Conservation (phyloP, 2,329 filamentous ascomycete species). For the Neocucurbitaria cava region DNA sequence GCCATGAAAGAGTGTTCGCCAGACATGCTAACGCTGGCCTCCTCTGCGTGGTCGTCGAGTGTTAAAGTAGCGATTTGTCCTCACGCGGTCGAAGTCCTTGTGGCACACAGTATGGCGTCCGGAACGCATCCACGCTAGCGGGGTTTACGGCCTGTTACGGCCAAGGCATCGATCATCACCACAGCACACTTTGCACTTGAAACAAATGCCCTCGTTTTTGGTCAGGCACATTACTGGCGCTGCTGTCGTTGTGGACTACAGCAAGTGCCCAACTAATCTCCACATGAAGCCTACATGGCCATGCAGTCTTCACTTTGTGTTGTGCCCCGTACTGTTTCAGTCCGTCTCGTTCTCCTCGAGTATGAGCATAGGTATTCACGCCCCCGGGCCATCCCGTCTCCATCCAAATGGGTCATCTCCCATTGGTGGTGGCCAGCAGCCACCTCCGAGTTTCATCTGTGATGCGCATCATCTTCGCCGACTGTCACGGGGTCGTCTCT, state of each 20-base stretch:
- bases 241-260: too few species aligned
- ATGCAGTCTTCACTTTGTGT: background rate
- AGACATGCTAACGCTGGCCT: slow-evolving; percentile 34
- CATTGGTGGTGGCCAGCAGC: slow-evolving; percentile 7
- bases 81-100: slow-evolving; percentile 7
- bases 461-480: slow-evolving; percentile 1
- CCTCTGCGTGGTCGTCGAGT: slow-evolving; percentile 15
- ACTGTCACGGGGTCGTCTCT: background rate
- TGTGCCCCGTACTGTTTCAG: background rate
- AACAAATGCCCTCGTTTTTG: background rate
- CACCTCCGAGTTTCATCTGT: slow-evolving; percentile 5
- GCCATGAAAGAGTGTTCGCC: slow-evolving; percentile 51
- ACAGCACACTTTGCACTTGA: background rate
- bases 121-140: slow-evolving; percentile 3
- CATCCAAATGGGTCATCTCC: slow-evolving; percentile 3
- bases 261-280: background rate
- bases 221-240: background rate
- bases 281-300: too few species aligned
- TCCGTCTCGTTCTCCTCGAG: background rate
- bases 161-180: background rate
- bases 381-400: slow-evolving; percentile 4
- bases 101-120: slow-evolving; percentile 1
- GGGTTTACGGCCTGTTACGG: slow-evolving; percentile 1
- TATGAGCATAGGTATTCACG: background rate
- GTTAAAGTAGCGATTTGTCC: slow-evolving; percentile 26